A percentile compares a stretch with the other conserved stretches of the same genome.
phyloP scores from a whole-genome alignment of 169 alveolate species.

The Eimeria maxima region DNA sequence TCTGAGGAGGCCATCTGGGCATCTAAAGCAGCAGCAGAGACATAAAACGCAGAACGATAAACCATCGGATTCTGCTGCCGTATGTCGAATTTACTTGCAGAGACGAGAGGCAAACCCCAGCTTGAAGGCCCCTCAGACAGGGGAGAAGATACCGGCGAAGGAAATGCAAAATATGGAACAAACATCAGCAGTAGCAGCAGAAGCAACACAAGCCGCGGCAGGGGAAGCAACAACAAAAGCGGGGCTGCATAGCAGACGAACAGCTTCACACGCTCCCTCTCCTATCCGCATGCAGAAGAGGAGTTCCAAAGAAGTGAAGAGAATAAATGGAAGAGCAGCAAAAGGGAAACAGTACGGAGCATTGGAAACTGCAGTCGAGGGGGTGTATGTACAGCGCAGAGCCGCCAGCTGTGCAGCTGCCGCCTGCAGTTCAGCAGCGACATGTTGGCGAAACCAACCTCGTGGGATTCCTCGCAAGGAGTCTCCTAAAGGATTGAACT shows the following conservation, averaged over 20 bases:
- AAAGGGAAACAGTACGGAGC: background rate
- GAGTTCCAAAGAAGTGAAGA: background rate
- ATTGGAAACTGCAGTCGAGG: background rate
- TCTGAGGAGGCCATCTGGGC: background rate
- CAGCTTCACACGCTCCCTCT: background rate
- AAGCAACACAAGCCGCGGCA: background rate
- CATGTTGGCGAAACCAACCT: background rate
- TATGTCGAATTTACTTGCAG: background rate
- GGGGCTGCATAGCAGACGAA: background rate
- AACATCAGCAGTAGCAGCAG: background rate
- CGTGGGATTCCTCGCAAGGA: background rate
- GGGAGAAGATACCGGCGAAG: background rate
- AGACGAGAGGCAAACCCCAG: background rate
- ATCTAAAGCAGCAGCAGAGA: background rate
- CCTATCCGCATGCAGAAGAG: background rate
- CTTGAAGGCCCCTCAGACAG: background rate
- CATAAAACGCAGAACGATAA: background rate
- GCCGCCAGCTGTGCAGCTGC: slow-evolving; percentile 38
- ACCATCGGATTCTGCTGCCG: background rate
- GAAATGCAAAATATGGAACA: background rate
- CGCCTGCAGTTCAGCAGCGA: background rate
- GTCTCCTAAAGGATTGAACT: background rate
- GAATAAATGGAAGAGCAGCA: background rate
- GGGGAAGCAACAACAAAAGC: background rate
- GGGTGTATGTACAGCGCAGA: slow-evolving; percentile 47